Evolutionary conservation across 495 filamentous ascomycete genomes (phyloP).

Genomic region (Podospora fimiseda): DNA sequence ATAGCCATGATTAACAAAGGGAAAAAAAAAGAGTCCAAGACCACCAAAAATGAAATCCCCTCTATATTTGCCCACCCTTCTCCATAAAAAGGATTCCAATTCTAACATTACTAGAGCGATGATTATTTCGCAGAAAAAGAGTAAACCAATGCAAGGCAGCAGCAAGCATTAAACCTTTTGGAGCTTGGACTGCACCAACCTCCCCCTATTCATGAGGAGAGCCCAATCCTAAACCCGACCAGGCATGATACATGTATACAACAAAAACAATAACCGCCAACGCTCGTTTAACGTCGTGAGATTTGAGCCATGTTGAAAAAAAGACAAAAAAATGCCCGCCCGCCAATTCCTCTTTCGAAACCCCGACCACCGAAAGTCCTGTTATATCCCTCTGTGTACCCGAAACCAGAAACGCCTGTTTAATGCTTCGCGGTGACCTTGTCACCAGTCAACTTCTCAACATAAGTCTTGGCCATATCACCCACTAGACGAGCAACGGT

Average conservation of each 20-base stretch:
- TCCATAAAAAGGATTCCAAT: neutral
- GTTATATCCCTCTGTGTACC: neutral
- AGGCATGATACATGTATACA: neutral
- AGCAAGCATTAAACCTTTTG: neutral
- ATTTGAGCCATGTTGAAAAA: slow-evolving; percentile 12
- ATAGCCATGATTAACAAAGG: neutral
- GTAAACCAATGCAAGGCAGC: neutral
- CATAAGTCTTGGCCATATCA: slow-evolving; percentile 86
- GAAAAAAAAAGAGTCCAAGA: neutral
- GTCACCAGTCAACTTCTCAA: slow-evolving; percentile 95
- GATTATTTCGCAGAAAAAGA: neutral
- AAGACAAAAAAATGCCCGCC: slow-evolving; percentile 12
- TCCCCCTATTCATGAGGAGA: neutral
- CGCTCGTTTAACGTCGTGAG: neutral
- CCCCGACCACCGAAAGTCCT: neutral
- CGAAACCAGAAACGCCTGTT: slow-evolving; percentile 29
- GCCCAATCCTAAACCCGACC: neutral
- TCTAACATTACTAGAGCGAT: neutral
- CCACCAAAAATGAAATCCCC: neutral
- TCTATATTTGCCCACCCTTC: slow-evolving; percentile 6
- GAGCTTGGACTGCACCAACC: neutral
- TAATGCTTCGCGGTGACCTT: slow-evolving; percentile 96
- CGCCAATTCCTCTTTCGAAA: neutral
- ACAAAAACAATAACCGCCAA: neutral
- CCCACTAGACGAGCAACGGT: slow-evolving; percentile 3